Percentiles rank a stretch among this genome's conserved stretches.
Conservation (phyloP, 805 yeast genomes). For the Candida oleophila region DNA sequence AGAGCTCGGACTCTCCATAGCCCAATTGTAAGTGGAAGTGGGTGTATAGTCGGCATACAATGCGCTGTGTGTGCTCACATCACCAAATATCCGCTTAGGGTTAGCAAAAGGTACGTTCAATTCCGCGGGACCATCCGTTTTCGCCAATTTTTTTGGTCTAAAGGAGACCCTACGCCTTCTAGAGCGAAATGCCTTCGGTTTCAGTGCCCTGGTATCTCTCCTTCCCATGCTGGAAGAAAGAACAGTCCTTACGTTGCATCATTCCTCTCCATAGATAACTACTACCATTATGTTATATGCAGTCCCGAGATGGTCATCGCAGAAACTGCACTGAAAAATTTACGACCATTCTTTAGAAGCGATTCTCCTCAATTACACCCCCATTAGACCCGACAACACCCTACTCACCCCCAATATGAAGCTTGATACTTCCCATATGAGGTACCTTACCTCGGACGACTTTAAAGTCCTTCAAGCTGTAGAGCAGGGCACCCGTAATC, state of each 20-base stretch:
- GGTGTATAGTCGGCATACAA: neutral
- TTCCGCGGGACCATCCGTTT: too few species aligned
- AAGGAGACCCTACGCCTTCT: too few species aligned
- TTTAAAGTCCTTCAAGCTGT: slow-evolving; percentile 86
- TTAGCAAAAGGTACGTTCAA: neutral
- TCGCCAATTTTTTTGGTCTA: too few species aligned
- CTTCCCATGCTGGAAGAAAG: neutral
- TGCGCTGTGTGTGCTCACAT: neutral
- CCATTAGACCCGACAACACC: too few species aligned
- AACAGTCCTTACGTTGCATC: too few species aligned
- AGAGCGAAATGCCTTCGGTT: too few species aligned
- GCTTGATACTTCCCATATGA: slow-evolving; percentile 89
- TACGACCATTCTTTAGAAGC: too few species aligned
- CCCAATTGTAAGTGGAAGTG: slow-evolving; percentile 9
- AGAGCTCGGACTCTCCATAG: slow-evolving; percentile 7
- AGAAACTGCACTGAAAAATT: neutral
- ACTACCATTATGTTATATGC: too few species aligned
- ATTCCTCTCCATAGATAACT: too few species aligned
- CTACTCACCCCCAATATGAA: slow-evolving; percentile 55
- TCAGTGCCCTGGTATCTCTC: too few species aligned
- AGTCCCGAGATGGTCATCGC: neutral
- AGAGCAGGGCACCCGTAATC: slow-evolving; percentile 88
- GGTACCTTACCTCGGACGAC: slow-evolving; percentile 88
- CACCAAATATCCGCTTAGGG: neutral
- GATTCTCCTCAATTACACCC: too few species aligned